Percentiles rank a stretch among this genome's conserved stretches.
Conservation (phyloP, 257 asterid species). For the Ballota nigra region DNA sequence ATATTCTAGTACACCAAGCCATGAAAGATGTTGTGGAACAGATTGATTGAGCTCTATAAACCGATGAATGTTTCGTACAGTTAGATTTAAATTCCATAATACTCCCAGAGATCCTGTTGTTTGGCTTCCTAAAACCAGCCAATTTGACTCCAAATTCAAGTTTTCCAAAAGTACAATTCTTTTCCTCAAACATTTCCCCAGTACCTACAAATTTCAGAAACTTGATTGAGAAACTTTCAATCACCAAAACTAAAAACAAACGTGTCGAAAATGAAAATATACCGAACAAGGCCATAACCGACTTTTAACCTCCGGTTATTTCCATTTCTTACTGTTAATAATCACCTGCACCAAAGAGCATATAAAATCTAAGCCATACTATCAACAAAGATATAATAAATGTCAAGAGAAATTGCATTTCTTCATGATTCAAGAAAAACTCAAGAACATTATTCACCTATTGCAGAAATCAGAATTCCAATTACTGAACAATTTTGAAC, state of each 20-base stretch:
- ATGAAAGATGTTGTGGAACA: conserved; percentile 43
- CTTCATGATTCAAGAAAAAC: not conserved
- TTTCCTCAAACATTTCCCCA: conserved; percentile 36
- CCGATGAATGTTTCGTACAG: conserved; percentile 43
- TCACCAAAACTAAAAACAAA: not conserved
- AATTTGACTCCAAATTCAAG: conserved; percentile 13
- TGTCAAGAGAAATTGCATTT: not conserved
- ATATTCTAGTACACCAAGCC: conserved; percentile 61
- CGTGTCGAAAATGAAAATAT: not conserved
- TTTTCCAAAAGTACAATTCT: conserved; percentile 12
- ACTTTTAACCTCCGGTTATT: conserved; percentile 46
- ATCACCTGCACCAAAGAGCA: conserved; percentile 9
- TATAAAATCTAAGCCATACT: not conserved
- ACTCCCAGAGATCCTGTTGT: conserved; percentile 26
- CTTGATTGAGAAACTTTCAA: not conserved
- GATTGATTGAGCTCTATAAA: conserved; percentile 39
- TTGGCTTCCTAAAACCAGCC: conserved; percentile 23
- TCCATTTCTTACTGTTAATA: conserved; percentile 40
- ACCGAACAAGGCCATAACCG: conserved; percentile 60
- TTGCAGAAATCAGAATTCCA: not conserved
- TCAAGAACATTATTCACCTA: not conserved
- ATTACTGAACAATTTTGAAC: not conserved
- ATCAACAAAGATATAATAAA: not conserved
- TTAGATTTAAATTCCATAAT: conserved; percentile 63
- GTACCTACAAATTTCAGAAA: conserved; percentile 27